Evolutionary conservation across 331 rosid species (phyloP).

Genomic region (Rosa hybrid): DNA sequence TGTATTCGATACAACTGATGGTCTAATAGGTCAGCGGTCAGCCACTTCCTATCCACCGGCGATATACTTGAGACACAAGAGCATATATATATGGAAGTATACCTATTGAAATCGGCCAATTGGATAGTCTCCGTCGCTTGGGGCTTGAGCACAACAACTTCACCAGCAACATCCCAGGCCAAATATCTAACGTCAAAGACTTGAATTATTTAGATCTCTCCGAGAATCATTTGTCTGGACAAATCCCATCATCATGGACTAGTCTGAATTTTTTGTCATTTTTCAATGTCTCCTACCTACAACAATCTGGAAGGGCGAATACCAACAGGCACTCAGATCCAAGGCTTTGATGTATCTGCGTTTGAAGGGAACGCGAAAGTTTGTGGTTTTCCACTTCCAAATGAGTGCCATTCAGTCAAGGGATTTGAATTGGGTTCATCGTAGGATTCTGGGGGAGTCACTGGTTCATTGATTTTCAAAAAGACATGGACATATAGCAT

Average conservation of each 20-base stretch:
- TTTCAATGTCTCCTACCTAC: background rate
- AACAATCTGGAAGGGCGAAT: background rate
- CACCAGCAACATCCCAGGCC: background rate
- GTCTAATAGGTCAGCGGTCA: too few species aligned
- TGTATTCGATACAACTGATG: background rate
- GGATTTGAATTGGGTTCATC: background rate
- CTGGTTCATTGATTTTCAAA: background rate
- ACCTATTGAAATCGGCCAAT: background rate
- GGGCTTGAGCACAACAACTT: background rate
- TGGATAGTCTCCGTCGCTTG: background rate
- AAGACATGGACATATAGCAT: background rate
- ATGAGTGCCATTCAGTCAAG: background rate
- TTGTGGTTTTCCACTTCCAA: background rate
- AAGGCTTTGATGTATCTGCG: background rate
- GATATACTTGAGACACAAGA: background rate
- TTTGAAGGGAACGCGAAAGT: background rate
- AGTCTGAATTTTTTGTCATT: background rate
- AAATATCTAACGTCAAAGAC: background rate
- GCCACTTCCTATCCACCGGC: background rate
- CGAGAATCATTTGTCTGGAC: background rate
- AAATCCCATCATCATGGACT: background rate
- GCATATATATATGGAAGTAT: background rate
- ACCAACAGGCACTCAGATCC: background rate
- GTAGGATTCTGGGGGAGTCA: conserved; percentile 2
- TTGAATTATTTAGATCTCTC: background rate